Base-by-base conservation (phyloP, 192 early-diverging fungal genomes). In the Backusella mclennaniae region DNA sequence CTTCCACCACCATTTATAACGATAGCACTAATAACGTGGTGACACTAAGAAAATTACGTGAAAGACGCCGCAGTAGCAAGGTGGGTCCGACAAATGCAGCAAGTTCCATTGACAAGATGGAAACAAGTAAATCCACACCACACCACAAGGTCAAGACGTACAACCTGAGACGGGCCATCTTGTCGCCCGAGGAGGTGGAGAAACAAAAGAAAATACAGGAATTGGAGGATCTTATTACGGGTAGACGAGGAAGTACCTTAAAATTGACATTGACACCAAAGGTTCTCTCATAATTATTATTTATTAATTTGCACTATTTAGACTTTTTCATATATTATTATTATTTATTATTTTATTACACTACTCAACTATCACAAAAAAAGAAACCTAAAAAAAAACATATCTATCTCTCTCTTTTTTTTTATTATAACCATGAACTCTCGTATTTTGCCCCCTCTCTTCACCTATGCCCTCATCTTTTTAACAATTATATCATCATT, bases 211-310 rank as follows among this genome's bases (percentile, higher is more conserved):
- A 66, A 29, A 63, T 44, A 26, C 59, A 75, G 63, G 63, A 66
- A 17, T 56, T 82, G 15, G 81, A 82, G 38, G 81, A 82, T 73
- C 66, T 78, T 8, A 79, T 82, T 38, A 75, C 75, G 19, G 77
- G 81, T 8, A 46, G 76, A 31, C 59, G 81, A 21, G 76, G 53
- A 23, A 82, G 81, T 35, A 82, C 81, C 17, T 59, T 82, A 19
- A 82, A 79, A 39, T 46, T 82, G 31, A 76, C 74, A 29, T 71
- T 82, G 17, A 82, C 81, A 71, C 81, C 81, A 21, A 76, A 75
- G 36, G 76, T 35, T 26, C 42, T 76, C 12, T 38, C 68, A 15
- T 76, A 70, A 70, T 35, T n/a, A 49, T 49, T 49, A 49, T 49
- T 49, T 6, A n/a, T 49, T 49, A 49, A 49, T 49, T 49, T 49